These are phyloP conservation scores for Auricularia heimuer DNA, from an alignment of 768 basidiomycete species.

Conservation along the genomic window DNA sequence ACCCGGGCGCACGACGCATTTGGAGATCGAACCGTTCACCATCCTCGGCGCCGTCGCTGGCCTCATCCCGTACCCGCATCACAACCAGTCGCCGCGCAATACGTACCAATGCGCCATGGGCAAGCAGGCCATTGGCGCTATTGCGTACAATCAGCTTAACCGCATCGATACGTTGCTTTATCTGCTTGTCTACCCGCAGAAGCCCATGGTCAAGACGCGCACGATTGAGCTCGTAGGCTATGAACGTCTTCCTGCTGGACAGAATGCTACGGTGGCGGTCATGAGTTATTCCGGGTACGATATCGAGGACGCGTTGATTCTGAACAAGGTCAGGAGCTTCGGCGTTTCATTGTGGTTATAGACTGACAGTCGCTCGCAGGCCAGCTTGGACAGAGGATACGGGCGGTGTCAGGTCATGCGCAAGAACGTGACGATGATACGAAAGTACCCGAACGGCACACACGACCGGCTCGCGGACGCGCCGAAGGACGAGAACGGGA, in stretches of 20 bases:
- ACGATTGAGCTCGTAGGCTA: conserved; percentile 97
- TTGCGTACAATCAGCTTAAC: conserved; percentile 95
- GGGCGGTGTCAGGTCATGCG: conserved; percentile 95
- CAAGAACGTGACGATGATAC: conserved; percentile 88
- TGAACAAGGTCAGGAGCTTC: conserved; percentile 61
- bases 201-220: conserved; percentile 99
- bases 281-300: conserved; percentile 99
- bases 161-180: conserved; percentile 98
- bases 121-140: conserved; percentile 98
- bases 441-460: conserved; percentile 97
- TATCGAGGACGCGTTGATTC: conserved; percentile 96
- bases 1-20: conserved; percentile 59
- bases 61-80: conserved; percentile 97
- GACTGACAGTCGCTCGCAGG: conserved; percentile 34
- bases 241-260: conserved; percentile 92
- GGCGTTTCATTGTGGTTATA: background rate
- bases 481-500: conserved; percentile 73
- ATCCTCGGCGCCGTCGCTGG: conserved; percentile 96
- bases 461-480: conserved; percentile 94
- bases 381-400: conserved; percentile 93
- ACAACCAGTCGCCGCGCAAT: conserved; percentile 98
- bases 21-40: conserved; percentile 98
- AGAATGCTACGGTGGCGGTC: conserved; percentile 96
- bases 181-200: conserved; percentile 94
- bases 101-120: conserved; percentile 99